phyloP scores from a whole-genome alignment of 2,329 filamentous ascomycete species.

The Leptographium lundbergii region DNA sequence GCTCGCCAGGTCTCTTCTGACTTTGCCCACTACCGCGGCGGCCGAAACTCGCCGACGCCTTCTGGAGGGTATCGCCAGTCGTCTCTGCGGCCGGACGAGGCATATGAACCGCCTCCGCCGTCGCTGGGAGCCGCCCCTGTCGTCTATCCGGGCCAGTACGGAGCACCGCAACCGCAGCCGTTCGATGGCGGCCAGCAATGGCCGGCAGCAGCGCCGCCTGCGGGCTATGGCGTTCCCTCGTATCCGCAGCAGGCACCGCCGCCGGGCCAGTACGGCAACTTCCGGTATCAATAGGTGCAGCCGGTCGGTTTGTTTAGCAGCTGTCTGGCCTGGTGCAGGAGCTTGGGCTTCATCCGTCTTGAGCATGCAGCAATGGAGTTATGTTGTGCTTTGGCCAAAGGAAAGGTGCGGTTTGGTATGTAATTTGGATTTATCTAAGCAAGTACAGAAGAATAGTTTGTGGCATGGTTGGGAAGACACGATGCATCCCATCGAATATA shows the following conservation, averaged over 20 bases:
- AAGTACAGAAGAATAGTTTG: background rate
- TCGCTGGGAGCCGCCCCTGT: background rate
- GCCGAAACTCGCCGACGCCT: slow-evolving; percentile 11
- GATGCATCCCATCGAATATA: background rate
- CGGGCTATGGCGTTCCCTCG: background rate
- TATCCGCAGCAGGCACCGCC: slow-evolving; percentile 4
- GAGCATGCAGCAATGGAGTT: background rate
- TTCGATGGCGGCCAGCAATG: background rate
- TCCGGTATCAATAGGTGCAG: slow-evolving; percentile 8
- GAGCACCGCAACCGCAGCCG: slow-evolving; percentile 13
- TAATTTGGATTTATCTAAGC: background rate
- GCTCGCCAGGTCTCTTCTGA: slow-evolving; percentile 30
- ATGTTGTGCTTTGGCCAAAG: background rate
- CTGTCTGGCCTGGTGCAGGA: background rate
- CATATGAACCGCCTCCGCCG: slow-evolving; percentile 27
- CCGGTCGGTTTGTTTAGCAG: background rate
- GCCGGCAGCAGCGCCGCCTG: background rate
- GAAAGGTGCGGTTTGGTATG: background rate
- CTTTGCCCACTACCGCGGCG: slow-evolving; percentile 16
- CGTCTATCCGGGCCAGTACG: background rate
- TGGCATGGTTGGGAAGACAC: background rate
- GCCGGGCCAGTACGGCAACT: slow-evolving; percentile 7
- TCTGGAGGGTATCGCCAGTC: slow-evolving; percentile 36
- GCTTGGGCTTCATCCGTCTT: background rate
- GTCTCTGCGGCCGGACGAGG: slow-evolving; percentile 35